Evolutionary conservation across 2,329 filamentous ascomycete species (phyloP).

Genomic region (Pyricularia sp.): DNA sequence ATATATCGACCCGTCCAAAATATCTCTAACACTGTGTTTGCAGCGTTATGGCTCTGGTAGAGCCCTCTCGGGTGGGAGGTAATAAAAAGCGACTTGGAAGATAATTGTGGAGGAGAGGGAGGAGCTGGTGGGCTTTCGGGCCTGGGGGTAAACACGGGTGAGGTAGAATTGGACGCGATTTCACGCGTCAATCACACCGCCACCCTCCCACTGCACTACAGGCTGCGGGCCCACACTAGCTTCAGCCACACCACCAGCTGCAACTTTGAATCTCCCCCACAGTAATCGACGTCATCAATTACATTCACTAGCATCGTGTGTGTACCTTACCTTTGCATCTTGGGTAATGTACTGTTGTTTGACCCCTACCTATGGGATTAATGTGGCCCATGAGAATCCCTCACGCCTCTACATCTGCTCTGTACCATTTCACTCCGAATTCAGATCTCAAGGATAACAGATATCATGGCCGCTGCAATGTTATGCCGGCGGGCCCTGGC

Average conservation of each 20-base stretch:
- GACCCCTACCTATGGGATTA: too few relatives aligned
- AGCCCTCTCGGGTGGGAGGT: background rate
- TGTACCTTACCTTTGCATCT: background rate
- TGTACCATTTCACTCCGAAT: background rate
- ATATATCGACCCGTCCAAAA: background rate
- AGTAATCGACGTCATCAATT: background rate
- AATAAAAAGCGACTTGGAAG: background rate
- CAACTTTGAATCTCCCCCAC: background rate
- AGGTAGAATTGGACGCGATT: background rate
- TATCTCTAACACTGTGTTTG: background rate
- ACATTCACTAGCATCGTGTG: too few relatives aligned
- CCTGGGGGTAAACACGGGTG: background rate
- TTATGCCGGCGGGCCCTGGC: conserved; percentile 4
- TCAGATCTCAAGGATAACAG: background rate
- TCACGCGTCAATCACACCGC: background rate
- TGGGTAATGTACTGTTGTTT: too few relatives aligned
- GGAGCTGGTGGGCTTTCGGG: background rate
- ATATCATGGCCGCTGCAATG: background rate
- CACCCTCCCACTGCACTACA: background rate
- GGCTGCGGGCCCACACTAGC: conserved; percentile 1
- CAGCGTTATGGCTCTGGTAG: background rate
- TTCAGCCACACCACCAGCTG: background rate
- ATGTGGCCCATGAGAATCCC: background rate
- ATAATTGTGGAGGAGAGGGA: background rate
- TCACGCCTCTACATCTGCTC: background rate